A percentile compares a stretch with the other conserved stretches of the same genome.
Evolutionary conservation across 2,329 filamentous ascomycete genomes (phyloP).

Genomic region (Fusarium camptoceras): DNA sequence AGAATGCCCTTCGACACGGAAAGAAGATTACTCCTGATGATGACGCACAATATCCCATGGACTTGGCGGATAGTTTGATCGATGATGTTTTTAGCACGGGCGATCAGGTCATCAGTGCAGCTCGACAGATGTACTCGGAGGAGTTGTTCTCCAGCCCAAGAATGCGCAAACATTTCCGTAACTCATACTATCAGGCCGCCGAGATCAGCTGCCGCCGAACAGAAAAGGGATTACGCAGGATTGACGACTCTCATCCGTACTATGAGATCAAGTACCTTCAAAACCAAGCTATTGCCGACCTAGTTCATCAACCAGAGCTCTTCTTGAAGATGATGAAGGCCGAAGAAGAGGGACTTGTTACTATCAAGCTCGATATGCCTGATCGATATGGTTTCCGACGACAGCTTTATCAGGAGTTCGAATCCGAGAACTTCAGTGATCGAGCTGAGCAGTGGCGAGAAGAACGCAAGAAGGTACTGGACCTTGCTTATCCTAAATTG

Average conservation of each 20-base stretch:
- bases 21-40: constrained; percentile 88
- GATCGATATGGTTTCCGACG: constrained; percentile 80
- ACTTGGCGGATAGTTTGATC: constrained; percentile 84
- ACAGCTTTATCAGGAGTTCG: constrained; percentile 83
- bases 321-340: constrained; percentile 98
- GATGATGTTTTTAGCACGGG: constrained; percentile 80
- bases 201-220: constrained; percentile 90
- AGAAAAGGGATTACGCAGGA: constrained; percentile 92
- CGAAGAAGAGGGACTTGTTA: constrained; percentile 91
- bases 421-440: constrained; percentile 95
- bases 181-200: constrained; percentile 84
- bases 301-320: constrained; percentile 85
- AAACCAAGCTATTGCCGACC: constrained; percentile 84
- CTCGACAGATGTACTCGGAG: constrained; percentile 89
- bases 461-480: constrained; percentile 85
- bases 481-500: constrained; percentile 83
- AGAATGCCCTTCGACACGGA: constrained; percentile 83
- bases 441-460: constrained; percentile 95
- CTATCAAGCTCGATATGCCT: constrained; percentile 83
- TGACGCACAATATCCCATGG: constrained; percentile 80
- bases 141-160: constrained; percentile 89
- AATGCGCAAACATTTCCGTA: constrained; percentile 87
- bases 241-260: constrained; percentile 94
- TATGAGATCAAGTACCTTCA: constrained; percentile 98
- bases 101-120: constrained; percentile 79